These are phyloP conservation scores for Calocera cornea DNA, from an alignment of 768 basidiomycete genomes.

Conservation along the genomic window DNA sequence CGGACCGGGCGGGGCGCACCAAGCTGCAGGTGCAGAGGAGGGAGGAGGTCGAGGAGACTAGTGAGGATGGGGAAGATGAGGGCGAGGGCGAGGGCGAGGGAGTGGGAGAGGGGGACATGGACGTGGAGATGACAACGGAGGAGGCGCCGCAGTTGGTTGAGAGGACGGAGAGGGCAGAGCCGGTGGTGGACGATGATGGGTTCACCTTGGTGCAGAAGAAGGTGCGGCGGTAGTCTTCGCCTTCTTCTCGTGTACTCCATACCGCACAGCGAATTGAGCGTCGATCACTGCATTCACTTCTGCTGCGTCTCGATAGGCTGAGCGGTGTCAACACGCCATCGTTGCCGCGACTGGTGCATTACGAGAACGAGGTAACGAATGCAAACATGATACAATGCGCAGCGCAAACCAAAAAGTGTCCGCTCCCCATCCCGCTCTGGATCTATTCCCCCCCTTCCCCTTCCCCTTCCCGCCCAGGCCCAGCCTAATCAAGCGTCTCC, in stretches of 20 bases:
- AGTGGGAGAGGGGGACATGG: too few relatives aligned
- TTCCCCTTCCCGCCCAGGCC: neutral
- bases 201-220: slow-evolving; percentile 27
- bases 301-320: too few relatives aligned
- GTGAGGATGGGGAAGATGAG: slow-evolving; percentile 15
- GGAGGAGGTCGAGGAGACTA: slow-evolving; percentile 8
- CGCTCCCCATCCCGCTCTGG: neutral
- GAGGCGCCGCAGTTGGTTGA: slow-evolving; percentile 20
- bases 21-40: slow-evolving; percentile 11
- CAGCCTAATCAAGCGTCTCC: neutral
- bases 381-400: neutral
- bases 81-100: slow-evolving; percentile 14
- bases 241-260: too few relatives aligned
- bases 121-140: slow-evolving; percentile 14
- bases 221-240: slow-evolving; percentile 8
- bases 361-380: neutral
- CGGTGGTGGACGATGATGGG: slow-evolving; percentile 28
- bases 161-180: slow-evolving; percentile 20
- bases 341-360: neutral
- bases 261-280: too few relatives aligned
- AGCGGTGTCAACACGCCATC: too few relatives aligned
- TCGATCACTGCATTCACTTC: too few relatives aligned
- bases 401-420: neutral
- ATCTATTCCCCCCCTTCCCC: neutral
- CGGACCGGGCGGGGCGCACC: neutral